phyloP scores from a whole-genome alignment of 108 stramenopile genomes.

The Seminavis robusta region DNA sequence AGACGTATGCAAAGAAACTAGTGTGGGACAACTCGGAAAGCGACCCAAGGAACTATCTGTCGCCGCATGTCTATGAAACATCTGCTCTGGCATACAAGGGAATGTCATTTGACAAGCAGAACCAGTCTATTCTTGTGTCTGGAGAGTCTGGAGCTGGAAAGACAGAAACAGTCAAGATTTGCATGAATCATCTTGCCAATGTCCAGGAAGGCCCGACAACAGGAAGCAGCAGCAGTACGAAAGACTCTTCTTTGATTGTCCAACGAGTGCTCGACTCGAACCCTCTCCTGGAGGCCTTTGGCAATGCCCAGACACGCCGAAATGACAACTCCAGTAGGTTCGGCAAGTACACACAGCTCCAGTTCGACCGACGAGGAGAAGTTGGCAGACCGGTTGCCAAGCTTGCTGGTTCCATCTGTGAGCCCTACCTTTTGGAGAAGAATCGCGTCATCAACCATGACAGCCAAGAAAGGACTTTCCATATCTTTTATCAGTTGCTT shows the following conservation, averaged over 20 bases:
- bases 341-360: constrained; percentile 88
- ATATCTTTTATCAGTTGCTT: constrained; percentile 95
- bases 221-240: constrained; percentile 9
- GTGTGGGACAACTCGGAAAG: constrained; percentile 62
- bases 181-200: constrained; percentile 82
- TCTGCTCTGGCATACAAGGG: constrained; percentile 76
- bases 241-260: constrained; percentile 47
- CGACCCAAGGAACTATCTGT: constrained; percentile 56
- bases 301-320: constrained; percentile 87
- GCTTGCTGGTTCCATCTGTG: constrained; percentile 70
- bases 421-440: constrained; percentile 96
- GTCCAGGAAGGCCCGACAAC: constrained; percentile 38
- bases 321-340: constrained; percentile 88
- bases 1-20: constrained; percentile 60
- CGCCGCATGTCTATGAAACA: constrained; percentile 85
- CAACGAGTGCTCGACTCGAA: constrained; percentile 86
- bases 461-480: constrained; percentile 94
- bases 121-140: constrained; percentile 84
- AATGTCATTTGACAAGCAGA: constrained; percentile 44
- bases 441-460: constrained; percentile 87
- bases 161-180: constrained; percentile 92
- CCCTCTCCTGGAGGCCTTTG: constrained; percentile 93
- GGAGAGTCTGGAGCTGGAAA: constrained; percentile 93
- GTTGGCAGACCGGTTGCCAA: too few species aligned
- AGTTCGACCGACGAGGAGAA: constrained; percentile 65